phyloP scores from a whole-genome alignment of 2,329 filamentous ascomycete genomes.

The Phialophora expanda region DNA sequence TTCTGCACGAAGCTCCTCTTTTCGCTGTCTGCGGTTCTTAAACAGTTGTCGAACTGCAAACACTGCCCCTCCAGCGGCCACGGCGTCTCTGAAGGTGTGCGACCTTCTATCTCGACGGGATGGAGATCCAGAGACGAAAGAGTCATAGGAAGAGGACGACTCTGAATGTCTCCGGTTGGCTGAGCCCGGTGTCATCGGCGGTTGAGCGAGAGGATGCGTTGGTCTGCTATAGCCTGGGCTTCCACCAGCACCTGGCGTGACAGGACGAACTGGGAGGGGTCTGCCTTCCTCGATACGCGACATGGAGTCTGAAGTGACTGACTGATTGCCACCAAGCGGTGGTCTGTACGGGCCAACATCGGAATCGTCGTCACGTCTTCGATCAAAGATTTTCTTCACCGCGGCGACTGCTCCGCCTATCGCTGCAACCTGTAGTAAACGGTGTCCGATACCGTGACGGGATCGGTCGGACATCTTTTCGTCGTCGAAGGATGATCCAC shows the following conservation, averaged over 20 bases:
- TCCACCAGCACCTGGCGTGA: slow-evolving; percentile 44
- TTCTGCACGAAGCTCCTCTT: slow-evolving; percentile 65
- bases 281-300: slow-evolving; percentile 59
- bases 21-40: slow-evolving; percentile 61
- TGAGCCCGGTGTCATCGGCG: slow-evolving; percentile 41
- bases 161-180: slow-evolving; percentile 30
- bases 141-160: slow-evolving; percentile 48
- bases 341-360: slow-evolving; percentile 60
- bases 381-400: slow-evolving; percentile 63
- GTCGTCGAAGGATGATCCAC: slow-evolving; percentile 63
- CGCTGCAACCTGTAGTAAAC: slow-evolving; percentile 65
- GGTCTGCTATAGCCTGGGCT: slow-evolving; percentile 42
- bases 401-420: slow-evolving; percentile 67
- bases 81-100: slow-evolving; percentile 63
- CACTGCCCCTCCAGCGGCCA: slow-evolving; percentile 71
- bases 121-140: slow-evolving; percentile 46
- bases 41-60: slow-evolving; percentile 63
- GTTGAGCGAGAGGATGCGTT: slow-evolving; percentile 42
- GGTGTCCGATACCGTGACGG: slow-evolving; percentile 64
- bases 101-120: slow-evolving; percentile 48
- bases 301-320: slow-evolving; percentile 54
- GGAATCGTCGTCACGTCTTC: slow-evolving; percentile 59
- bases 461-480: slow-evolving; percentile 68
- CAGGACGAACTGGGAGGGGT: slow-evolving; percentile 56
- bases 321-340: slow-evolving; percentile 55